These are phyloP conservation scores for Phycomyces blakesleeanus DNA, from an alignment of 192 early-diverging fungal genomes.

Conservation along the genomic window DNA sequence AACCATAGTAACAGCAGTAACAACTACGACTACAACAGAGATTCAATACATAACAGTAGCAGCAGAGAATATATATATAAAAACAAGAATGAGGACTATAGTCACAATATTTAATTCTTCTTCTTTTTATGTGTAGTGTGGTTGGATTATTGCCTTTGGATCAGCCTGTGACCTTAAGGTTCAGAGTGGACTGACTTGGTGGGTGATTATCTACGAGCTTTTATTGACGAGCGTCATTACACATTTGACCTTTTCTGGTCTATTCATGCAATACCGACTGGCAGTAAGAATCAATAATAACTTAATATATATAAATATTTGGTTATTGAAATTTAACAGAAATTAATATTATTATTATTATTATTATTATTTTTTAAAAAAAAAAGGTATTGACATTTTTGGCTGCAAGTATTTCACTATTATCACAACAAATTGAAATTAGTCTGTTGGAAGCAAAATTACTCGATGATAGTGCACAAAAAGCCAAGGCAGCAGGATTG, in stretches of 20 bases:
- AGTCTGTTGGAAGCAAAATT: constrained; percentile 1
- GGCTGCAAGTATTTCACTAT: constrained; percentile 22
- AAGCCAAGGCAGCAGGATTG: constrained; percentile 18
- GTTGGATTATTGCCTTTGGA: constrained; percentile 30
- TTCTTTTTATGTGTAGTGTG: too few species aligned
- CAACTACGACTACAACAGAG: too few species aligned
- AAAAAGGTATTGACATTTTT: constrained; percentile 26
- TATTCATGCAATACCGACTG: constrained; percentile 21
- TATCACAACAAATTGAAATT: constrained; percentile 18
- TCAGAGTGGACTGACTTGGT: constrained; percentile 24
- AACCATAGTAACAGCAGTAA: too few species aligned
- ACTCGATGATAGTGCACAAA: background rate
- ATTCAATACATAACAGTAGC: too few species aligned
- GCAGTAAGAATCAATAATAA: constrained; percentile 24
- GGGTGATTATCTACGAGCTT: constrained; percentile 32
- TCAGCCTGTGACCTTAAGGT: constrained; percentile 20
- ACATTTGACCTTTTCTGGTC: constrained; percentile 8
- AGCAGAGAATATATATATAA: too few species aligned
- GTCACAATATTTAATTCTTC: too few species aligned
- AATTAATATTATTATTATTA: too few species aligned
- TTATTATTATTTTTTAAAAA: too few species aligned
- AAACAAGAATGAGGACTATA: too few species aligned
- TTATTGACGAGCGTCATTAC: constrained; percentile 18
- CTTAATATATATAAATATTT: background rate
- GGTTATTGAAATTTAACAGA: too few species aligned